A percentile compares a stretch with the other conserved stretches of the same genome.
phyloP scores from a whole-genome alignment of 1,284 basidiomycete species.

The Stereum hirsutum region DNA sequence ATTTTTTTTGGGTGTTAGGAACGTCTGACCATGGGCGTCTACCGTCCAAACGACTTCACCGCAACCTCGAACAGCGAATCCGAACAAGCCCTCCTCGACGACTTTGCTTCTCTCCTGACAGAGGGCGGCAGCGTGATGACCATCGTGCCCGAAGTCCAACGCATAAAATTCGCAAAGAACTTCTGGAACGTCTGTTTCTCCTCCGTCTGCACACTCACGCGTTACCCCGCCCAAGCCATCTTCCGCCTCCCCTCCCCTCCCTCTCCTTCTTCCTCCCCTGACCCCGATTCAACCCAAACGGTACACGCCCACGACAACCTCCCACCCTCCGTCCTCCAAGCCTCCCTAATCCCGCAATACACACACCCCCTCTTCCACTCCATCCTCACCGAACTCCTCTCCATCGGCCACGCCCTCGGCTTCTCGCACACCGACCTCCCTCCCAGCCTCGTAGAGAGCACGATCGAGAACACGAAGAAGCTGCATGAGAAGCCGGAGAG shows the following conservation, averaged over 20 bases:
- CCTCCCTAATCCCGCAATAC: conserved; percentile 32
- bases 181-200: conserved; percentile 56
- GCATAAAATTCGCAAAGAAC: conserved; percentile 54
- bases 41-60: conserved; percentile 34
- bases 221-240: conserved; percentile 39
- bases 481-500: conserved; percentile 32
- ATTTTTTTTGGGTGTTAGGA: conserved; percentile 32
- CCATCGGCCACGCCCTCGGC: conserved; percentile 39
- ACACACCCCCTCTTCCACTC: conserved; percentile 38
- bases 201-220: conserved; percentile 40
- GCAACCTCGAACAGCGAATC: conserved; percentile 31
- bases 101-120: conserved; percentile 35
- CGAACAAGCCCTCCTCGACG: conserved; percentile 34
- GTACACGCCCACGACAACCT: conserved; percentile 22
- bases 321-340: conserved; percentile 30
- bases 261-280: not conserved
- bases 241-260: conserved; percentile 37
- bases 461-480: conserved; percentile 29
- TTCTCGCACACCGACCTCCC: conserved; percentile 32
- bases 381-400: conserved; percentile 36
- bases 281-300: too few species aligned
- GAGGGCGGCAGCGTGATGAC: conserved; percentile 38
- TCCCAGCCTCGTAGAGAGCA: conserved; percentile 27
- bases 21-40: conserved; percentile 40
- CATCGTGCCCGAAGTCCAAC: conserved; percentile 50